Conservation (phyloP, 2,329 filamentous ascomycete genomes). For the Cercospora nicotianae region DNA sequence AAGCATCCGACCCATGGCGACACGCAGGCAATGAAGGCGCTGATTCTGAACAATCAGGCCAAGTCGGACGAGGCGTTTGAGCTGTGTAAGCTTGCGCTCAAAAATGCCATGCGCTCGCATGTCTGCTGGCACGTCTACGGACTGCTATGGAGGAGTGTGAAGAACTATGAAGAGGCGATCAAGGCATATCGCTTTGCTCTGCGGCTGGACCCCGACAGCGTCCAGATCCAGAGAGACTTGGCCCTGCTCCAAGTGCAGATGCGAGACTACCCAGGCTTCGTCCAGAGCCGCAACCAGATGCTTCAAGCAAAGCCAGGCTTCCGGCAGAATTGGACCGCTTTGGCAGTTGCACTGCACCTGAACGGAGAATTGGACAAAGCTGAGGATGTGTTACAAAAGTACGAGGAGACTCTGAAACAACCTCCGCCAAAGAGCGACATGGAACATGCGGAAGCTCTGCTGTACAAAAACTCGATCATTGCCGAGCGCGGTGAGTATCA, state of each 20-base stretch:
- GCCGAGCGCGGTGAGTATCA: conserved; percentile 82
- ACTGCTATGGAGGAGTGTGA: conserved; percentile 84
- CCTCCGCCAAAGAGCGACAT: conserved; percentile 75
- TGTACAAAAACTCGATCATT: conserved; percentile 96
- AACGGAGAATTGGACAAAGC: conserved; percentile 82
- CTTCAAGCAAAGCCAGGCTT: conserved; percentile 77
- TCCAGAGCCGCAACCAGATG: conserved; percentile 85
- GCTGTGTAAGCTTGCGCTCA: conserved; percentile 86
- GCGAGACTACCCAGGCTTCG: conserved; percentile 90
- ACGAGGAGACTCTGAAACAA: conserved; percentile 87
- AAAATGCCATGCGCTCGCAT: conserved; percentile 97
- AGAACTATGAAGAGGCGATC: conserved; percentile 98
- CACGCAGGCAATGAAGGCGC: conserved; percentile 97
- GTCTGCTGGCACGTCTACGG: conserved; percentile 99
- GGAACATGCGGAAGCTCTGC: conserved; percentile 87
- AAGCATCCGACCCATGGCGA: conserved; percentile 96
- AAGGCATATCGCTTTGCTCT: conserved; percentile 98
- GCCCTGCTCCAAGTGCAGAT: conserved; percentile 94
- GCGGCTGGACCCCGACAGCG: conserved; percentile 87
- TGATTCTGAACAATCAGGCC: conserved; percentile 90
- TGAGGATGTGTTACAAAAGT: conserved; percentile 86
- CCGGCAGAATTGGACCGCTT: conserved; percentile 94
- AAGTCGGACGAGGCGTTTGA: conserved; percentile 93
- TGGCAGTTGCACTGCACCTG: conserved; percentile 90
- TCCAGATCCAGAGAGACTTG: conserved; percentile 90